These are phyloP conservation scores for Coemansia sp. DNA, from an alignment of 192 early-diverging fungal species.

Conservation along the genomic window DNA sequence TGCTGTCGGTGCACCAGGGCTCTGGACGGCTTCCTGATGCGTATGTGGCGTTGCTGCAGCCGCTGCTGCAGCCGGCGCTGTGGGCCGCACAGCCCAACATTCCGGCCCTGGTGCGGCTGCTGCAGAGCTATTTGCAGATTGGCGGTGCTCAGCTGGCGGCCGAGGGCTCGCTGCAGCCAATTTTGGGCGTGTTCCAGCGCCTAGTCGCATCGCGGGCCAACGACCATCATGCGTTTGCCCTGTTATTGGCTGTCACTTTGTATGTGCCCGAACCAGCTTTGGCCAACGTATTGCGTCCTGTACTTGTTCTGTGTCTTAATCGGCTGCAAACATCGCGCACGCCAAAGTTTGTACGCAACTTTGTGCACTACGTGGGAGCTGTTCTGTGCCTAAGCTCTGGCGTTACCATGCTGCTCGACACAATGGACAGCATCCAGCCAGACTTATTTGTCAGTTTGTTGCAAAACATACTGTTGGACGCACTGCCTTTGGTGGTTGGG, in stretches of 20 bases:
- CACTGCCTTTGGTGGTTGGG: conserved; percentile 35
- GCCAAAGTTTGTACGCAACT: conserved; percentile 36
- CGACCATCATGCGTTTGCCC: conserved; percentile 83
- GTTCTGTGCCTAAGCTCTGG: conserved; percentile 41
- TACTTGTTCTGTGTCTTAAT: conserved; percentile 62
- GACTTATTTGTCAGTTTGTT: conserved; percentile 37
- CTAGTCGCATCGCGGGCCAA: conserved; percentile 79
- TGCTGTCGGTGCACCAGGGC: conserved; percentile 74
- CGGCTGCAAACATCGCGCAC: conserved; percentile 54
- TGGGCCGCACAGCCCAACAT: conserved; percentile 92
- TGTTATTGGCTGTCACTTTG: conserved; percentile 76
- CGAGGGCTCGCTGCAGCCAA: conserved; percentile 70
- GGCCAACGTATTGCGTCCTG: conserved; percentile 57
- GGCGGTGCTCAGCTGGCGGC: conserved; percentile 69
- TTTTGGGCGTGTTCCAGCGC: conserved; percentile 94
- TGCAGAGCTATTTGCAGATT: conserved; percentile 83
- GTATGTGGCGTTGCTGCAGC: conserved; percentile 73
- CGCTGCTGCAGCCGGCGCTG: conserved; percentile 78
- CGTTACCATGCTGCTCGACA: conserved; percentile 26
- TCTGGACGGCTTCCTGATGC: conserved; percentile 61
- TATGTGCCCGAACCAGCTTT: conserved; percentile 70
- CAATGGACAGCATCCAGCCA: conserved; percentile 52
- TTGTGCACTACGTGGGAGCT: conserved; percentile 44
- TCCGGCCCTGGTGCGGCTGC: conserved; percentile 86
- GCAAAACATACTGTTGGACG: conserved; percentile 46